phyloP scores from a whole-genome alignment of 2,329 filamentous ascomycete species.

The Orbilia oligospora region DNA sequence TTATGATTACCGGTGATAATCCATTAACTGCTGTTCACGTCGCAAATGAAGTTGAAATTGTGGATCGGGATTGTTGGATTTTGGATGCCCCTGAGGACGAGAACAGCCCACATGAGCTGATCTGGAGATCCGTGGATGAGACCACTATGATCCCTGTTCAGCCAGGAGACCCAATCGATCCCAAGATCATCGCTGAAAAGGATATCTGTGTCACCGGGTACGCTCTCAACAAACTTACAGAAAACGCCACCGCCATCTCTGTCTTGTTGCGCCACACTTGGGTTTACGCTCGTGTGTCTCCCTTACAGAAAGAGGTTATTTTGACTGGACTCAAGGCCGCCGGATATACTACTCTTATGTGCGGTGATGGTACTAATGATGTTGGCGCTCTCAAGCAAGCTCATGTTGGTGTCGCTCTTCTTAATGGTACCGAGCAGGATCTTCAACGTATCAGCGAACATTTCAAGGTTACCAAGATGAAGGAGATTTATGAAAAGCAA shows the following conservation, averaged over 20 bases:
- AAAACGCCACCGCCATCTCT: conserved; percentile 78
- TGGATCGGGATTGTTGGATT: conserved; percentile 94
- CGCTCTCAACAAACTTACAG: conserved; percentile 89
- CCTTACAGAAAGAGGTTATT: conserved; percentile 98
- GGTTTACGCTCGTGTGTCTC: conserved; percentile 98
- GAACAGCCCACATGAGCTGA: conserved; percentile 80
- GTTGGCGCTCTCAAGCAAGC: conserved; percentile 98
- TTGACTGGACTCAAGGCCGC: conserved; percentile 95
- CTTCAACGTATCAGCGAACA: conserved; percentile 93
- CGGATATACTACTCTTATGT: conserved; percentile 99
- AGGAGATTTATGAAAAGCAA: conserved; percentile 98
- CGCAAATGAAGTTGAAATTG: conserved; percentile 94
- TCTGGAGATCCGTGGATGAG: conserved; percentile 97
- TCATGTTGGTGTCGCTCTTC: conserved; percentile 93
- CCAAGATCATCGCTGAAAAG: conserved; percentile 83
- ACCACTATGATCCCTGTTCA: conserved; percentile 88
- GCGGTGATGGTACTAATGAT: conserved; percentile 97
- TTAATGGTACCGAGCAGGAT: conserved; percentile 94
- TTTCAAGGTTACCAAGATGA: conserved; percentile 95
- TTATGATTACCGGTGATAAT: conserved; percentile 99
- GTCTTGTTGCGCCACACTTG: conserved; percentile 89
- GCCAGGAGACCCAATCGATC: conserved; percentile 82
- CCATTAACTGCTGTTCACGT: conserved; percentile 96
- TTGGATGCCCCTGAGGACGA: conserved; percentile 95
- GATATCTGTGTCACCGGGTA: conserved; percentile 97